Base-by-base conservation (phyloP, 768 basidiomycete genomes). In the Exsudoporus frostii region DNA sequence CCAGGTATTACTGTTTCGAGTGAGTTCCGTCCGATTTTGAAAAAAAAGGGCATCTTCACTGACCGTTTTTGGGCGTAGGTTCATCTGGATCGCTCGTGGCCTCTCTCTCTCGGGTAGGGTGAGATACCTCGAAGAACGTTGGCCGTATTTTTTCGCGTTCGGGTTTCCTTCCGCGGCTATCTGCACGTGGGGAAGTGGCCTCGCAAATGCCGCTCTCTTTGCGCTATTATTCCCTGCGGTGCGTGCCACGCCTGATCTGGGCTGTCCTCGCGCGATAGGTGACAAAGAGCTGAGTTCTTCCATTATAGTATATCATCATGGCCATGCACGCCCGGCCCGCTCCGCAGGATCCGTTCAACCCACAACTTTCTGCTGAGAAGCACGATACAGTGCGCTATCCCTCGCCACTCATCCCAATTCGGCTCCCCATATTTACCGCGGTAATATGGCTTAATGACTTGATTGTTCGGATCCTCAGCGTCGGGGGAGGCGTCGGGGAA, bases 1-100 rank as follows among this genome's bases (percentile, higher is more conserved):
- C 15, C 41, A 92, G 90, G 43, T 94, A 92, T 68, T 94, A 94
- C 70, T 92, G 86, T 70, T 94, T 93, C 62, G 92, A 94, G 90
- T 92, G 65, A 72, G 78, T 61, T 20, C 25, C 50, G 44, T 50
- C 33, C 34, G 48, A 45, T 38, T 40, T 34, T 47, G 15, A 39
- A 44, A 44, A 22, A 8, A 24, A 33, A 25, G 22, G 38, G 44
- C 14, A 39, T 17, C 27, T 37, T 55, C 39, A 39, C 57, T 66
- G 59, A 60, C 59, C 57, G 37, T 36, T 20, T 54, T 47, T 19
- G 40, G 41, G 3, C 17, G 50, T 51, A 90, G 90, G 63, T 91
- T 88, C 64, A 78, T 86, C 19, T 91, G 89, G 89, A 81, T 87
- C 42, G 80, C 88, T 9, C 82, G 85, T 14, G 88, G 88, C 2